These are phyloP conservation scores for Pestalotiopsis sp. DNA, from an alignment of 2,329 filamentous ascomycete species.

Conservation along the genomic window DNA sequence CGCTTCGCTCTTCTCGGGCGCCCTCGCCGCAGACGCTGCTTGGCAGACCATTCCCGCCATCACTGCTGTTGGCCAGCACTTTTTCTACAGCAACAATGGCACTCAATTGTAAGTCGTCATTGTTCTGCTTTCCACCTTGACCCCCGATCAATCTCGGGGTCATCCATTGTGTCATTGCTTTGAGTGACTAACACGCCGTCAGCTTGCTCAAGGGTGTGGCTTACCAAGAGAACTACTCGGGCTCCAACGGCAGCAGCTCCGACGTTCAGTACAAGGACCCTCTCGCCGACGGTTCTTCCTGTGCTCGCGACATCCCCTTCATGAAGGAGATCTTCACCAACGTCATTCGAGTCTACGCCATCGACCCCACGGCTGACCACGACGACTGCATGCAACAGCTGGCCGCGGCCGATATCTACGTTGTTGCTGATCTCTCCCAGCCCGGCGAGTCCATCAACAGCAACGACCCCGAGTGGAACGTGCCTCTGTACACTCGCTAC, in stretches of 20 bases:
- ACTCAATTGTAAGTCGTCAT: constrained; percentile 63
- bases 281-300: constrained; percentile 70
- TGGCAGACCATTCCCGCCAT: constrained; percentile 33
- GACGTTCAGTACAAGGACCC: constrained; percentile 75
- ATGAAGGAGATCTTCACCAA: constrained; percentile 83
- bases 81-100: constrained; percentile 55
- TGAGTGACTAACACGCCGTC: constrained; percentile 21
- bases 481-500: constrained; percentile 79
- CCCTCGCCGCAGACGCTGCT: constrained; percentile 25
- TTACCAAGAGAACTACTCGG: constrained; percentile 80
- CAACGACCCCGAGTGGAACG: constrained; percentile 76
- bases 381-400: constrained; percentile 82
- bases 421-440: constrained; percentile 87
- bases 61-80: constrained; percentile 34
- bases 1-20: constrained; percentile 27
- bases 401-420: constrained; percentile 86
- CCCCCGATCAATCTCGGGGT: constrained; percentile 11
- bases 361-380: constrained; percentile 81
- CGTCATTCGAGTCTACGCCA: constrained; percentile 91
- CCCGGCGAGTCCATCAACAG: constrained; percentile 85
- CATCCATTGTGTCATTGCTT: too few relatives aligned
- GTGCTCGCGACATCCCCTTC: constrained; percentile 84
- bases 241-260: constrained; percentile 47
- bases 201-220: constrained; percentile 87
- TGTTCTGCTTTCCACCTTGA: not conserved